Base-by-base conservation (phyloP, 306 rosid species). In the Inga leiocalycina region DNA sequence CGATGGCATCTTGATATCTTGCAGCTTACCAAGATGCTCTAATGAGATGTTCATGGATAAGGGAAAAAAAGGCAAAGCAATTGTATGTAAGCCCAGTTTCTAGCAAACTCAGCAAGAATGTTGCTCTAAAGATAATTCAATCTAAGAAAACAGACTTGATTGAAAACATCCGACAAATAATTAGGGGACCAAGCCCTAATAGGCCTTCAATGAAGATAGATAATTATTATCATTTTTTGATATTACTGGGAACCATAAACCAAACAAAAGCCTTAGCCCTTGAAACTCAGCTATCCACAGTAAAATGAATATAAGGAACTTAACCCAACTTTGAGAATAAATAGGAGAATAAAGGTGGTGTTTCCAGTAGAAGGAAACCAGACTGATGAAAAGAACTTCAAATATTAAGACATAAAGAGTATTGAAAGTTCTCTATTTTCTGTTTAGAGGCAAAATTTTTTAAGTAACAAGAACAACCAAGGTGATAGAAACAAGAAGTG, bases 401-500 rank as follows among this genome's bases (percentile, higher is more conserved):
- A 39, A 12, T 61, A 30, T 76, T 4, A 41, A 76, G n/a, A 59
- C 13, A 5, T 5, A 11, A 39, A 64, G 34, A 22, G 24, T 43
- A 30, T 43, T 20, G 45, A 43, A 17, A 59, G 19, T 24, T 22
- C 37, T n/a, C 48, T 44, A 44, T 27, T 76, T 59, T 54, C 49
- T 56, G 37, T n/a, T 27, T 32, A 75, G 41, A 43, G 57, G 80
- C 12, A 14, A 27, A 75, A 59, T 14, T 59, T 39, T 30, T 30
- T 1, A 59, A 57, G 54, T 13, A 59, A 30, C 46, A 61, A 75
- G 57, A 61, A 59, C 54, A 39, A 71, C 64, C 35, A 45, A 13
- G 32, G 51, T 75, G 45, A 16, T 10, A 54, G 56, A 69, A 79
- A 75, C 30, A 75, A 37, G 74, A 82, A 81, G 19, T 78, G 45